Conservation (phyloP, 2,329 filamentous ascomycete species). For the Penicillium psychrosexuale region DNA sequence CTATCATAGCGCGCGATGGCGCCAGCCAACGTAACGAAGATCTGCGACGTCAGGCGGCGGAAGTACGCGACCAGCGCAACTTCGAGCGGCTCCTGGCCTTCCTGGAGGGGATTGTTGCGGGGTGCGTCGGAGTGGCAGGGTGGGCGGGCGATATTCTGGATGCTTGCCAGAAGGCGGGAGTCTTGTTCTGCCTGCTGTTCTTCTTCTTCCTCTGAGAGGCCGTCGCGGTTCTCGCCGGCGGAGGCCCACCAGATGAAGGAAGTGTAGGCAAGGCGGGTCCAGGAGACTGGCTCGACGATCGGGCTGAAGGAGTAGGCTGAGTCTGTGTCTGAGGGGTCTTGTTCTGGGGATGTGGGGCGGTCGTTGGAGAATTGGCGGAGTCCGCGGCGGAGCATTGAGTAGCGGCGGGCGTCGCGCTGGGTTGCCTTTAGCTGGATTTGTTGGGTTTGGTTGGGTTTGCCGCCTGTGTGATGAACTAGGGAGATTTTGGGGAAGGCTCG, state of each 20-base stretch:
- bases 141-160: conserved; percentile 34
- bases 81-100: conserved; percentile 41
- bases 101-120: conserved; percentile 28
- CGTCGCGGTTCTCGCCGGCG: conserved; percentile 58
- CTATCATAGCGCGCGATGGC: conserved; percentile 43
- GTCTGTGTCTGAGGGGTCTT: conserved; percentile 35
- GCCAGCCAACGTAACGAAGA: conserved; percentile 46
- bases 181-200: conserved; percentile 46
- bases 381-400: conserved; percentile 63
- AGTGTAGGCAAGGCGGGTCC: conserved; percentile 59
- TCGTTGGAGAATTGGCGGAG: conserved; percentile 44
- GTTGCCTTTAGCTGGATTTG: conserved; percentile 66
- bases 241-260: conserved; percentile 68
- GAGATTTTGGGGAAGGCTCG: conserved; percentile 75
- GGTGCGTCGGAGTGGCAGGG: conserved; percentile 8
- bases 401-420: conserved; percentile 83
- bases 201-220: conserved; percentile 54
- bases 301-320: conserved; percentile 44
- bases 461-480: conserved; percentile 56
- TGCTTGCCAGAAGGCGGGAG: conserved; percentile 37
- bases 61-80: conserved; percentile 51
- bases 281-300: conserved; percentile 56
- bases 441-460: conserved; percentile 39
- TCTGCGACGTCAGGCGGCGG: conserved; percentile 47
- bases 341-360: conserved; percentile 23